A percentile compares a stretch with the other conserved stretches of the same genome.
These are phyloP conservation scores for Neophaeococcomyces aloes DNA, from an alignment of 2,329 filamentous ascomycete genomes.

Conservation along the genomic window DNA sequence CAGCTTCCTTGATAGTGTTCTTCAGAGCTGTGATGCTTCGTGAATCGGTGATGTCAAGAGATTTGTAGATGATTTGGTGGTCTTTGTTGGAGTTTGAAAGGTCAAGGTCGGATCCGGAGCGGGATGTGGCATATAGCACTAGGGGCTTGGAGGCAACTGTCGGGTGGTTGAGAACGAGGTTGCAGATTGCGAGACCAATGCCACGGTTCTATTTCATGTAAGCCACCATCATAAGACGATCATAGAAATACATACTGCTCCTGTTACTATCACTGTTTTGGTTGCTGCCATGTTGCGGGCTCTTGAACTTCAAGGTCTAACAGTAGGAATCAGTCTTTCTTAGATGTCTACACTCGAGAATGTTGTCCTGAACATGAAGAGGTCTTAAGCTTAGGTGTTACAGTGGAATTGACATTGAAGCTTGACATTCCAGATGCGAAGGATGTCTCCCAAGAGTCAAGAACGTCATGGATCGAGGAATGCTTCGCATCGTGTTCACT, in stretches of 20 bases:
- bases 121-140: constrained; percentile 1
- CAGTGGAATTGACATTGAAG: no score
- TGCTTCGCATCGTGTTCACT: no score
- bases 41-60: constrained; percentile 1
- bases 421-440: no score
- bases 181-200: constrained; percentile 6
- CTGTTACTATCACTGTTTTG: constrained; percentile 26
- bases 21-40: background rate
- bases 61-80: background rate
- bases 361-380: no score
- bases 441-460: no score
- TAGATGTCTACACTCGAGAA: no score
- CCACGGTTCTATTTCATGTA: constrained; percentile 20
- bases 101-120: background rate
- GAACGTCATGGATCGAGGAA: no score
- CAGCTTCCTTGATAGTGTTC: background rate
- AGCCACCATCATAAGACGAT: constrained; percentile 29
- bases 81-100: background rate
- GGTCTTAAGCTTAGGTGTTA: no score
- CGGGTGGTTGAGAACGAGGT: constrained; percentile 1
- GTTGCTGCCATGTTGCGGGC: constrained; percentile 33
- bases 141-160: background rate
- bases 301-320: no score
- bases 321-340: no score
- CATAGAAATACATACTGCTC: constrained; percentile 39